These are phyloP conservation scores for Trametes cubensis DNA, from an alignment of 768 basidiomycete species.

Conservation along the genomic window DNA sequence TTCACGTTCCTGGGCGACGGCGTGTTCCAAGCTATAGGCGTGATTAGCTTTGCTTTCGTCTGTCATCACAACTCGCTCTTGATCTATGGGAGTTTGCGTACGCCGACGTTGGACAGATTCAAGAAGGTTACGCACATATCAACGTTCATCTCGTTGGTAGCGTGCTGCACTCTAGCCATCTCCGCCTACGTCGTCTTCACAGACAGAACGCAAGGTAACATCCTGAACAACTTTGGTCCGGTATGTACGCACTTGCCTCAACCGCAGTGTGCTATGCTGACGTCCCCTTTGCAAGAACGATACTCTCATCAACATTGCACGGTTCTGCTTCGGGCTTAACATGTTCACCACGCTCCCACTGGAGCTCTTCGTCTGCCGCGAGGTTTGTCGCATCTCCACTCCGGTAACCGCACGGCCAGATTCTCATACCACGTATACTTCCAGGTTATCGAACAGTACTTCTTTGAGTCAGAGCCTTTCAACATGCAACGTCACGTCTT, in stretches of 20 bases:
- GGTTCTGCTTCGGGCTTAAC: conserved; percentile 92
- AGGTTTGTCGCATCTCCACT: conserved; percentile 71
- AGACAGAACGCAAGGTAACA: conserved; percentile 91
- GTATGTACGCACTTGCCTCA: conserved; percentile 43
- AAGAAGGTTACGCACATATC: conserved; percentile 91
- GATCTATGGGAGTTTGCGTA: conserved; percentile 91
- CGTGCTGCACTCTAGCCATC: conserved; percentile 83
- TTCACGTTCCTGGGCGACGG: conserved; percentile 79
- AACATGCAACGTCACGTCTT: conserved; percentile 83
- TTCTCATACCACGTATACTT: neutral
- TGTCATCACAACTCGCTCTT: conserved; percentile 98
- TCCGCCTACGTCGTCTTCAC: conserved; percentile 90
- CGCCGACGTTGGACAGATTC: conserved; percentile 94
- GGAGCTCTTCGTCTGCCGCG: conserved; percentile 96
- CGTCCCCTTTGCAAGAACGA: conserved; percentile 55
- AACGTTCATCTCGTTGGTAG: conserved; percentile 78
- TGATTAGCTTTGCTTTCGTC: conserved; percentile 95
- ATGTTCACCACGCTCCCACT: conserved; percentile 99
- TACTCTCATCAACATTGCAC: conserved; percentile 91
- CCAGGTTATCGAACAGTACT: conserved; percentile 93
- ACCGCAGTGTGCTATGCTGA: conserved; percentile 6
- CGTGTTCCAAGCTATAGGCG: conserved; percentile 93
- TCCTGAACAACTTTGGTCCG: conserved; percentile 89
- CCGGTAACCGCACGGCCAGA: neutral
- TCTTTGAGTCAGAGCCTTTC: conserved; percentile 88